phyloP scores from a whole-genome alignment of 2,329 filamentous ascomycete genomes.

The Fusarium burgessii region DNA sequence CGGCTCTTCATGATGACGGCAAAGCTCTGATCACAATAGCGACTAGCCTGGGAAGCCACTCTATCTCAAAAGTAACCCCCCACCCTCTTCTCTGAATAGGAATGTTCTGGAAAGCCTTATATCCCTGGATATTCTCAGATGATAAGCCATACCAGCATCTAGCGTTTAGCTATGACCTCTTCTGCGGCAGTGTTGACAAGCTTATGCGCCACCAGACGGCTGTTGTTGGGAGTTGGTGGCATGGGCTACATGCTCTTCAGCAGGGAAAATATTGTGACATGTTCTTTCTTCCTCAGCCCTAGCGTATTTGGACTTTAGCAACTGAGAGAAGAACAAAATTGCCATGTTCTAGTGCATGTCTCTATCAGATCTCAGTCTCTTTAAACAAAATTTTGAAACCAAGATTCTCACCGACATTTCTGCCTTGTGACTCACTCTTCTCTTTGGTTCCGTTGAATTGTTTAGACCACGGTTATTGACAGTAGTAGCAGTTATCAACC shows the following conservation, averaged over 20 bases:
- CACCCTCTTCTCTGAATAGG: rapidly evolving
- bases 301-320: not conserved
- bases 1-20: not conserved
- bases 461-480: not conserved
- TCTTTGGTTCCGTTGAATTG: not conserved
- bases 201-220: not conserved
- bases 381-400: not conserved
- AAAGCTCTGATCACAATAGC: not conserved
- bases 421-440: not conserved
- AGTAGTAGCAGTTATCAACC: not conserved
- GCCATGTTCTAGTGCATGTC: not conserved
- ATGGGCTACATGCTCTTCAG: not conserved
- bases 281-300: not conserved
- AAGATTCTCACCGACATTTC: not conserved
- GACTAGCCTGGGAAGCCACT: not conserved
- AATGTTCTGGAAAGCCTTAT: not conserved
- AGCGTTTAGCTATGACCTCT: not conserved
- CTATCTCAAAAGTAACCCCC: not conserved
- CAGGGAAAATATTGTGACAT: not conserved
- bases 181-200: not conserved
- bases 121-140: not conserved
- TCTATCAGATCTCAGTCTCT: not conserved
- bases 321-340: not conserved
- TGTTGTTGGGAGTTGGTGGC: not conserved
- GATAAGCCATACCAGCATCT: too few relatives aligned